Percentiles rank a stretch among this genome's conserved stretches.
Evolutionary conservation across 441 rosid genomes (phyloP).

Genomic region (Adansonia madagascariensis): DNA sequence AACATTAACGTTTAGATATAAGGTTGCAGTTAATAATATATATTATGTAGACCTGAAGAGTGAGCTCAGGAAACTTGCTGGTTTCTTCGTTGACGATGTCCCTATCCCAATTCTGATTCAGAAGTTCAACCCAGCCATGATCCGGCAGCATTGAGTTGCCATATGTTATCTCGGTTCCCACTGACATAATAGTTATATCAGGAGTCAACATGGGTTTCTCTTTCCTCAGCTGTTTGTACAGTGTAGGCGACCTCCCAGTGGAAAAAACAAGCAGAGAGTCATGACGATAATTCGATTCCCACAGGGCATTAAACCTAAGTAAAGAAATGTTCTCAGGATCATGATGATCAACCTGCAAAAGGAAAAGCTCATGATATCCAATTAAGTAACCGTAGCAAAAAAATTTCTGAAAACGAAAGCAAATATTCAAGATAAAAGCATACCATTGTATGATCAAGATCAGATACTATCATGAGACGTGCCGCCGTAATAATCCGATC

Average conservation of each 20-base stretch:
- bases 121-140: conserved; percentile 75
- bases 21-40: conserved; percentile 7
- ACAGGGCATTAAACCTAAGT: conserved; percentile 85
- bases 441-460: conserved; percentile 95
- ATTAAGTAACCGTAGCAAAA: conserved; percentile 23
- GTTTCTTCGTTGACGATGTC: conserved; percentile 68
- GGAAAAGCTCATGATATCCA: conserved; percentile 25
- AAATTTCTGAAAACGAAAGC: too few relatives aligned
- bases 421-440: neutral
- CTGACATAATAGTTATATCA: conserved; percentile 87
- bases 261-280: conserved; percentile 93
- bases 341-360: conserved; percentile 86
- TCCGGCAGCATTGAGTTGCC: conserved; percentile 80
- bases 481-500: conserved; percentile 63
- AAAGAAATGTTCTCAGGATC: conserved; percentile 82
- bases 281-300: conserved; percentile 81
- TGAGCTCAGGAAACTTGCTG: conserved; percentile 73
- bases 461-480: conserved; percentile 88
- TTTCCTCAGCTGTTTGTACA: conserved; percentile 76
- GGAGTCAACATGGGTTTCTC: conserved; percentile 93
- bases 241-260: conserved; percentile 86
- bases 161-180: conserved; percentile 91
- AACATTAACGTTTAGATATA: neutral
- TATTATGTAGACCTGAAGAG: conserved; percentile 64
- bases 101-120: conserved; percentile 80